phyloP scores from a whole-genome alignment of 441 rosid species.

The Lagerstroemia fauriei region DNA sequence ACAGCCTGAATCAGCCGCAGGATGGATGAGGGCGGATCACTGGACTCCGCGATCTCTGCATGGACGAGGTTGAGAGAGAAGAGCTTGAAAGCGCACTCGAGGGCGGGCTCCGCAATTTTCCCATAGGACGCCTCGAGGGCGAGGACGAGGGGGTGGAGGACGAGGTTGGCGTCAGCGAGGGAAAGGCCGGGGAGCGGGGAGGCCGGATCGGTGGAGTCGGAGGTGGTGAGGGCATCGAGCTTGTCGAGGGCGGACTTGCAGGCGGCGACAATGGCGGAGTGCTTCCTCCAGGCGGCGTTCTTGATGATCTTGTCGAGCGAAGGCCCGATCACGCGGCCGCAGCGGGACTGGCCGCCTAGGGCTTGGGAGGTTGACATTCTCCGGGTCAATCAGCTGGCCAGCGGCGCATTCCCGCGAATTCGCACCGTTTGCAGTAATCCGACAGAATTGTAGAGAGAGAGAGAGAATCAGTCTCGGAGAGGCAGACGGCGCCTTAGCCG shows the following conservation, averaged over 20 bases:
- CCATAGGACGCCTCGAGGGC: slow-evolving; percentile 65
- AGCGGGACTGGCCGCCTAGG: slow-evolving; percentile 74
- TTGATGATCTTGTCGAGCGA: slow-evolving; percentile 83
- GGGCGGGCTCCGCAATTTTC: slow-evolving; percentile 81
- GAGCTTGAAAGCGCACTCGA: slow-evolving; percentile 70
- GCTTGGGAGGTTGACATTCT: slow-evolving; percentile 60
- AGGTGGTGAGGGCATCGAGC: slow-evolving; percentile 61
- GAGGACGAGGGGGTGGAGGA: slow-evolving; percentile 64
- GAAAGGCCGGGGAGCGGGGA: slow-evolving; percentile 62
- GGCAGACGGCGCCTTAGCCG: slow-evolving; percentile 9
- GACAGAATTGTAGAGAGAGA: neutral
- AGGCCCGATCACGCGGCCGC: slow-evolving; percentile 76
- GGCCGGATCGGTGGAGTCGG: slow-evolving; percentile 36
- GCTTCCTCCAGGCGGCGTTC: slow-evolving; percentile 94
- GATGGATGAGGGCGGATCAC: slow-evolving; percentile 23
- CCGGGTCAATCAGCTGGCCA: slow-evolving; percentile 2
- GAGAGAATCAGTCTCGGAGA: neutral
- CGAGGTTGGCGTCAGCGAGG: slow-evolving; percentile 54
- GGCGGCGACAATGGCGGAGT: slow-evolving; percentile 73
- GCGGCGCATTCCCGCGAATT: slow-evolving; percentile 6
- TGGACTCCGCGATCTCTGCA: slow-evolving; percentile 51
- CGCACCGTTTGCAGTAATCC: neutral
- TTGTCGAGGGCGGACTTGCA: slow-evolving; percentile 81
- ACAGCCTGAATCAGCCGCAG: slow-evolving; percentile 52
- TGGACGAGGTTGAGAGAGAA: slow-evolving; percentile 67